A percentile compares a stretch with the other conserved stretches of the same genome.
Evolutionary conservation across 805 yeast genomes (phyloP).

Genomic region (Kregervanrija pseudodelftensis): DNA sequence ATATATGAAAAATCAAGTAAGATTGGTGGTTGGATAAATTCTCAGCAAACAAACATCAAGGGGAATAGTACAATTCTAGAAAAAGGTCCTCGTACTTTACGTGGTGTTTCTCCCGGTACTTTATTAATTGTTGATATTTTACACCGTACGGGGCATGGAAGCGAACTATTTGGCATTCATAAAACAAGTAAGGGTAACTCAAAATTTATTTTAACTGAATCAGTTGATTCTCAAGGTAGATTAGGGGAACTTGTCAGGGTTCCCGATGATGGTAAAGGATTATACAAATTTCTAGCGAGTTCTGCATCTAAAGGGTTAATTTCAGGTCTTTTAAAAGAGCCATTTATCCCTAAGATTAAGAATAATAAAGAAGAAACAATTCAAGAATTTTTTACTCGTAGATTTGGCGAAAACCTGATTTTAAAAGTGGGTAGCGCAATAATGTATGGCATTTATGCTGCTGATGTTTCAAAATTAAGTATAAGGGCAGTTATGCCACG

Average conservation of each 20-base stretch:
- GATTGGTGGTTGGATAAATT: conserved; percentile 77
- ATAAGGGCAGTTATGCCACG: conserved; percentile 51
- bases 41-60: conserved; percentile 33
- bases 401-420: conserved; percentile 55
- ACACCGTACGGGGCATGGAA: conserved; percentile 36
- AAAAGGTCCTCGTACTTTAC: conserved; percentile 84
- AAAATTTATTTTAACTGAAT: conserved; percentile 51
- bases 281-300: conserved; percentile 23
- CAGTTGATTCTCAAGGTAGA: not conserved
- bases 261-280: not conserved
- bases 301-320: conserved; percentile 40
- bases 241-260: not conserved
- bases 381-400: conserved; percentile 53
- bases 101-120: conserved; percentile 80
- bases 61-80: conserved; percentile 43
- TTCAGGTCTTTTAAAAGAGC: conserved; percentile 42
- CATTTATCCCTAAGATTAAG: conserved; percentile 31
- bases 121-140: conserved; percentile 58
- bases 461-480: conserved; percentile 65
- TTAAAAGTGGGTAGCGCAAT: conserved; percentile 70
- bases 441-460: conserved; percentile 86
- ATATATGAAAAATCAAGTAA: conserved; percentile 49
- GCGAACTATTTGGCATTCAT: conserved; percentile 53
- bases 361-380: conserved; percentile 59
- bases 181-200: conserved; percentile 57